Percentiles rank a stretch among this genome's conserved stretches.
These are phyloP conservation scores for Leccinum pachyderme DNA, from an alignment of 1,284 basidiomycete genomes.

Conservation along the genomic window DNA sequence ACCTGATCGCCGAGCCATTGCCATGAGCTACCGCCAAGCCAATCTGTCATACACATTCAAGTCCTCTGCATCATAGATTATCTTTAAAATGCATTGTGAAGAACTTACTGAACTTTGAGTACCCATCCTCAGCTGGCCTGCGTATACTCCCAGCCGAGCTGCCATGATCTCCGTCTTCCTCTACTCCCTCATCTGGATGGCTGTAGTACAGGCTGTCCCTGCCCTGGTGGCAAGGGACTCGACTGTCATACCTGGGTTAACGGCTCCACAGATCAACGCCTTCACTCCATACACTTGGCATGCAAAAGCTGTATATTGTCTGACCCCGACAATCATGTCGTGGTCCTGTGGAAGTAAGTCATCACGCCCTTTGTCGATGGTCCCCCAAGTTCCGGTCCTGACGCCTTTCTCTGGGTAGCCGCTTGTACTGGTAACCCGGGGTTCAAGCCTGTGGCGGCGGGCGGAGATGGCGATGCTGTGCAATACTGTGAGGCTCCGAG, in stretches of 20 bases:
- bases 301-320: slow-evolving; percentile 56
- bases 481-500: slow-evolving; percentile 44
- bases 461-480: slow-evolving; percentile 52
- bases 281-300: slow-evolving; percentile 56
- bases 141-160: not conserved
- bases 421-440: slow-evolving; percentile 52
- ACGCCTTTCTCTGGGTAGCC: slow-evolving; percentile 28
- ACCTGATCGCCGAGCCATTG: not conserved
- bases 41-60: not conserved
- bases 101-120: not conserved
- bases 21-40: not conserved
- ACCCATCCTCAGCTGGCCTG: not conserved
- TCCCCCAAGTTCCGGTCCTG: not conserved
- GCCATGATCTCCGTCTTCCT: slow-evolving; percentile 16
- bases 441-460: slow-evolving; percentile 57
- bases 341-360: slow-evolving; percentile 60
- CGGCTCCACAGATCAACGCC: slow-evolving; percentile 40
- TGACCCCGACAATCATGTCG: slow-evolving; percentile 39
- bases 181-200: slow-evolving; percentile 13
- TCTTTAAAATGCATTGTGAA: not conserved
- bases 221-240: slow-evolving; percentile 34
- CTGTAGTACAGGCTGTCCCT: slow-evolving; percentile 21
- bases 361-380: not conserved
- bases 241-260: slow-evolving; percentile 33
- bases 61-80: not conserved